Evolutionary conservation across 2,329 filamentous ascomycete species (phyloP).

Genomic region (Diaporthe velutina): DNA sequence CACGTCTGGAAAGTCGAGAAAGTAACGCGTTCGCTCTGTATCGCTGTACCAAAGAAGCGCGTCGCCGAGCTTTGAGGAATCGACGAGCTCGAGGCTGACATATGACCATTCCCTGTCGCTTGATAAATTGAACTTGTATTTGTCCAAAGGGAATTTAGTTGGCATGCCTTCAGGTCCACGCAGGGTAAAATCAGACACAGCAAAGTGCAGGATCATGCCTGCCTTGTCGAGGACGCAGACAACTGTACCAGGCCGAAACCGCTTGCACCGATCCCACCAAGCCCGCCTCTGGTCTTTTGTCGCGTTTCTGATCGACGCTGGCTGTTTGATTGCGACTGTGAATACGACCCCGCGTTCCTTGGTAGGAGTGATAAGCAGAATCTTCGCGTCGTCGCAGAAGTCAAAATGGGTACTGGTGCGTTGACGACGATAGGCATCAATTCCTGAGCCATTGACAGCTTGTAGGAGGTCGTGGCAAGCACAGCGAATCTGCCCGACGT

Average conservation of each 20-base stretch:
- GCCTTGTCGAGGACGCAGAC: slow-evolving; percentile 60
- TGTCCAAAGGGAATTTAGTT: background rate
- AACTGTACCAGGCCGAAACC: slow-evolving; percentile 62
- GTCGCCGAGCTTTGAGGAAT: slow-evolving; percentile 40
- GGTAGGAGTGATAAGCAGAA: slow-evolving; percentile 52
- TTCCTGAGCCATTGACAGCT: slow-evolving; percentile 42
- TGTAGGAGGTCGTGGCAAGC: slow-evolving; percentile 57
- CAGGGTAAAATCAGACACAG: slow-evolving; percentile 51
- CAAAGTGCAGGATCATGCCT: slow-evolving; percentile 55
- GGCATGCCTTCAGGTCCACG: background rate
- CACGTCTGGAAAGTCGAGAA: slow-evolving; percentile 74
- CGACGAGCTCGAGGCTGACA: slow-evolving; percentile 49
- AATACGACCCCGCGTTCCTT: slow-evolving; percentile 58
- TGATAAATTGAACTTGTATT: slow-evolving; percentile 45
- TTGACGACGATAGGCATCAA: slow-evolving; percentile 25
- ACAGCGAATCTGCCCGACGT: slow-evolving; percentile 64
- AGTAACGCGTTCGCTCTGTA: slow-evolving; percentile 42
- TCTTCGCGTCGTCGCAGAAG: slow-evolving; percentile 51
- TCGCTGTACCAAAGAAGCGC: slow-evolving; percentile 48
- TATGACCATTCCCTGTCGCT: slow-evolving; percentile 48
- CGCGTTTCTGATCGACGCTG: slow-evolving; percentile 45
- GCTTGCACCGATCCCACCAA: slow-evolving; percentile 65
- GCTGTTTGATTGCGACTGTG: slow-evolving; percentile 60
- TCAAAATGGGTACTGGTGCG: slow-evolving; percentile 50
- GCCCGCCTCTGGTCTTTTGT: slow-evolving; percentile 51